Evolutionary conservation across 805 yeast species (phyloP).

Genomic region (Maudiozyma pseudohumilis): DNA sequence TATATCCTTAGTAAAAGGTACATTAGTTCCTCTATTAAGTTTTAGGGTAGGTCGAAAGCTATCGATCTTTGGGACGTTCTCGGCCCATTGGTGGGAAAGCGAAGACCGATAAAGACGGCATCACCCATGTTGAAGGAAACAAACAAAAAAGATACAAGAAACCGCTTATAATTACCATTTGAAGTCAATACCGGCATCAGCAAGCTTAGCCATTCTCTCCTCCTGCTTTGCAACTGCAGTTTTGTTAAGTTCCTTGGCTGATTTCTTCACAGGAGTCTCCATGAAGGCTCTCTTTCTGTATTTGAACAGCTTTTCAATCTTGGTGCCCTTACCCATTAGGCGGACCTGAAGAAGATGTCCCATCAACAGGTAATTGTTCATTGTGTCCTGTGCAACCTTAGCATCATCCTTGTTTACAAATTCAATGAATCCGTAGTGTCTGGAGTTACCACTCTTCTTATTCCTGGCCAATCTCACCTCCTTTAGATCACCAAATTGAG

Average conservation of each 20-base stretch:
- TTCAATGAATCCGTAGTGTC: conserved; percentile 87
- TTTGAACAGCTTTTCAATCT: conserved; percentile 31
- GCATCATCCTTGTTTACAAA: conserved; percentile 70
- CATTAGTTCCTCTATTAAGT: too few relatives aligned
- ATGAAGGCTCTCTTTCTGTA: conserved; percentile 29
- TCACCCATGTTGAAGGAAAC: too few relatives aligned
- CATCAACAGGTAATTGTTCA: conserved; percentile 86
- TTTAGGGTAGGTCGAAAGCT: too few relatives aligned
- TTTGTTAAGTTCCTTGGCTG: conserved; percentile 26
- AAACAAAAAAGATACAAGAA: too few relatives aligned
- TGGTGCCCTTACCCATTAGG: conserved; percentile 37
- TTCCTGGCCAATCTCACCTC: conserved; percentile 78
- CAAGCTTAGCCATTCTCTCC: conserved; percentile 26
- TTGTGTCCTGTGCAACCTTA: conserved; percentile 81
- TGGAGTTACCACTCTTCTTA: conserved; percentile 81
- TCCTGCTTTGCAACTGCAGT: conserved; percentile 26
- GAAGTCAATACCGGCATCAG: conserved; percentile 32
- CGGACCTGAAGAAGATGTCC: conserved; percentile 78
- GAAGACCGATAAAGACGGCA: too few relatives aligned
- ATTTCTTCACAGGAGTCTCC: conserved; percentile 24
- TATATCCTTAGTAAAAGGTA: too few relatives aligned
- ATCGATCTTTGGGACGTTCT: too few relatives aligned
- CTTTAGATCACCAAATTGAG: conserved; percentile 81
- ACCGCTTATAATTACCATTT: conserved; percentile 22
- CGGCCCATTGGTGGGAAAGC: too few relatives aligned